These are phyloP conservation scores for Bretziella fagacearum DNA, from an alignment of 2,329 filamentous ascomycete species.

Conservation along the genomic window DNA sequence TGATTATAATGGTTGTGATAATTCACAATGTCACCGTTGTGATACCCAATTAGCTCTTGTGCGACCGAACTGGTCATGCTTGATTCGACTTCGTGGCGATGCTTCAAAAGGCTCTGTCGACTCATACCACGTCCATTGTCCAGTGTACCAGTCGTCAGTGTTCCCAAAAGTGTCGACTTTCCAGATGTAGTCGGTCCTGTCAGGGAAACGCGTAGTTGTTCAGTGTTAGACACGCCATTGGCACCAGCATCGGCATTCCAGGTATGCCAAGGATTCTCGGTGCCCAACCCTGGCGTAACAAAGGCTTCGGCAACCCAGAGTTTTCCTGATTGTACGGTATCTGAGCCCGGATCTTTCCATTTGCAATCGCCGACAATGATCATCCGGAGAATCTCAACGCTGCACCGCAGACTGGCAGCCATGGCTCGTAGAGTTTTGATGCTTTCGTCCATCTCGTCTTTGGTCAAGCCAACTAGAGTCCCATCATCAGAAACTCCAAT, in stretches of 20 bases:
- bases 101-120: slow-evolving; percentile 71
- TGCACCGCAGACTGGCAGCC: slow-evolving; percentile 82
- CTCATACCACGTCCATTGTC: slow-evolving; percentile 90
- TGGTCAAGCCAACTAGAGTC: slow-evolving; percentile 68
- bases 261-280: neutral
- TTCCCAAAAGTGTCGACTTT: slow-evolving; percentile 81
- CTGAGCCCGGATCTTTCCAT: slow-evolving; percentile 28
- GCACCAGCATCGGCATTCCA: slow-evolving; percentile 4
- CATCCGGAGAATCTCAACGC: slow-evolving; percentile 63
- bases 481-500: slow-evolving; percentile 94
- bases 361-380: slow-evolving; percentile 77
- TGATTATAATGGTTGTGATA: slow-evolving; percentile 66
- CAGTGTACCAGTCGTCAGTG: slow-evolving; percentile 67
- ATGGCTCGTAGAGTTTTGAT: slow-evolving; percentile 71
- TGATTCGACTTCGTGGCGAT: slow-evolving; percentile 81
- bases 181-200: slow-evolving; percentile 81
- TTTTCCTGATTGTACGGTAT: slow-evolving; percentile 23
- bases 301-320: slow-evolving; percentile 84
- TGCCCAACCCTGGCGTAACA: slow-evolving; percentile 50
- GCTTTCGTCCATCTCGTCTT: slow-evolving; percentile 86
- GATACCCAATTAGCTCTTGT: slow-evolving; percentile 83
- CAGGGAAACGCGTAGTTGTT: slow-evolving; percentile 73
- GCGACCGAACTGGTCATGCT: slow-evolving; percentile 89
- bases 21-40: slow-evolving; percentile 47
- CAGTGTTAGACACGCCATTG: slow-evolving; percentile 30